These are phyloP conservation scores for Phaeosphaeriaceae sp. DNA, from an alignment of 2,329 filamentous ascomycete species.

Conservation along the genomic window DNA sequence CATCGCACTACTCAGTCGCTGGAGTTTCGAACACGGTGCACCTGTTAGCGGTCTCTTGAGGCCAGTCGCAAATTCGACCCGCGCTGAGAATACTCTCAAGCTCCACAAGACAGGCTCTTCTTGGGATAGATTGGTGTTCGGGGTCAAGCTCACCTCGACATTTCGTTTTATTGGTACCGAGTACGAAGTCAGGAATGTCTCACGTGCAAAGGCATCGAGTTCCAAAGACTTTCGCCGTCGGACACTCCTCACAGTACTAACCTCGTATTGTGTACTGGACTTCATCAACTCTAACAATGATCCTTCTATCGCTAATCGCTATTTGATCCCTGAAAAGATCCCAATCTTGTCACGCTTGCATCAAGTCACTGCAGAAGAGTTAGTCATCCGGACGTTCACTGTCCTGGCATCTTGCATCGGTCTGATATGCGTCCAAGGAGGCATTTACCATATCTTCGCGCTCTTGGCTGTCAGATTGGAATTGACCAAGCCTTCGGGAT, in stretches of 20 bases:
- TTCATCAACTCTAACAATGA: constrained; percentile 11
- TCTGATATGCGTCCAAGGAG: constrained; percentile 16
- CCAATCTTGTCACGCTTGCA: constrained; percentile 8
- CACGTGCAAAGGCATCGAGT: neutral
- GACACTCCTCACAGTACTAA: constrained; percentile 1
- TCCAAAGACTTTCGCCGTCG: neutral
- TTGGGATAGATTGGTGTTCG: neutral
- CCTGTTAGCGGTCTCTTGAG: neutral
- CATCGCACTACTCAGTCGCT: constrained; percentile 13
- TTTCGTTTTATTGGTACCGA: neutral
- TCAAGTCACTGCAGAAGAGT: constrained; percentile 11
- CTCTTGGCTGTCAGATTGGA: constrained; percentile 2
- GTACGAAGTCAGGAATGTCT: neutral
- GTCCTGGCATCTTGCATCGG: constrained; percentile 10
- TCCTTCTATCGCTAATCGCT: constrained; percentile 5
- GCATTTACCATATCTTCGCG: constrained; percentile 12
- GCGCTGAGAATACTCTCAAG: neutral
- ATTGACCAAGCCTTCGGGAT: constrained; percentile 5
- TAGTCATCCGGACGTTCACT: constrained; percentile 11
- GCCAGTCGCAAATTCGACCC: neutral
- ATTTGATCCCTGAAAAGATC: constrained; percentile 8
- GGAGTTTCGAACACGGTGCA: constrained; percentile 6
- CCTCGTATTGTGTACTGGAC: constrained; percentile 11
- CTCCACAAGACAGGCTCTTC: neutral
- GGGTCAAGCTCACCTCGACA: neutral